phyloP scores from a whole-genome alignment of 2,329 filamentous ascomycete genomes.

The Thielaviopsis ethacetica region DNA sequence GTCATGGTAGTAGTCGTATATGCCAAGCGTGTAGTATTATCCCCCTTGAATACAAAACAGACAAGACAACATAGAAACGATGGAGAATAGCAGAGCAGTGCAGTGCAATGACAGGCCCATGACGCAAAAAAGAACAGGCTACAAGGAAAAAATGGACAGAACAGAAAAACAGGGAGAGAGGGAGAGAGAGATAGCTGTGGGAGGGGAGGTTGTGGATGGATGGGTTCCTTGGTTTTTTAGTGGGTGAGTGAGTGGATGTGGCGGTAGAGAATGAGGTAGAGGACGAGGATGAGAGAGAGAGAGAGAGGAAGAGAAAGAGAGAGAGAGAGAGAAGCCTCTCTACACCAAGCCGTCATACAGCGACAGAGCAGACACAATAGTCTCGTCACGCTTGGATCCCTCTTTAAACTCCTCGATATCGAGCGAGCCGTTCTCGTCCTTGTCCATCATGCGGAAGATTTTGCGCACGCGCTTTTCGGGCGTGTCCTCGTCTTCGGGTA shows the following conservation, averaged over 20 bases:
- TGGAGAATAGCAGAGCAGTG: neutral
- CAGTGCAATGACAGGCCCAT: neutral
- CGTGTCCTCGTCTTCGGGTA: conserved; percentile 96
- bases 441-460: conserved; percentile 99
- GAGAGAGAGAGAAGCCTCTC: conserved; percentile 7
- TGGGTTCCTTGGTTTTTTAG: neutral
- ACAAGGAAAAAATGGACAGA: neutral
- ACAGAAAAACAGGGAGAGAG: neutral
- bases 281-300: neutral
- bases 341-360: conserved; percentile 91
- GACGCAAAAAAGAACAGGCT: neutral
- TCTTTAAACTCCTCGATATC: conserved; percentile 99
- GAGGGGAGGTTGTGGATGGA: too few relatives aligned
- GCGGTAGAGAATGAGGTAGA: neutral
- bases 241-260: neutral
- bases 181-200: neutral
- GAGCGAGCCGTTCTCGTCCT: conserved; percentile 94
- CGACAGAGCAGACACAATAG: conserved; percentile 90
- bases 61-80: neutral
- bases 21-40: neutral
- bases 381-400: conserved; percentile 96
- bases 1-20: neutral
- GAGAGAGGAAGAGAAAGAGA: neutral
- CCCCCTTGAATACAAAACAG: neutral
- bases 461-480: conserved; percentile 96